Evolutionary conservation across 352 stramenopile genomes (phyloP).

Genomic region (Phytophthora sp.): DNA sequence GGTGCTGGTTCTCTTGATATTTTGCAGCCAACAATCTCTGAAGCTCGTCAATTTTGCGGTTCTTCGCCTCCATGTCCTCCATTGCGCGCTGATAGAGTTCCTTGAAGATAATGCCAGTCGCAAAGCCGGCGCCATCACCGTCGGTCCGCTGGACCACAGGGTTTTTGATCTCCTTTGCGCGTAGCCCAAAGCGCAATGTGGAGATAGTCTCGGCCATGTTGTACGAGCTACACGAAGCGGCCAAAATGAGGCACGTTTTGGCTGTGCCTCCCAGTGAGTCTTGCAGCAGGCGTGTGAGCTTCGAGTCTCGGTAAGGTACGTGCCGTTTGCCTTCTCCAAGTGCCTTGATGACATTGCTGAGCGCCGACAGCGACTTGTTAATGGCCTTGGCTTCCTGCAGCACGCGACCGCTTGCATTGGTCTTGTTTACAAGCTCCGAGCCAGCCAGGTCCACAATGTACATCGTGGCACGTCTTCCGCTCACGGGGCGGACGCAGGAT

Average conservation of each 20-base stretch:
- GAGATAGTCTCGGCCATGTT: conserved; percentile 85
- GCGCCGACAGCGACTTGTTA: conserved; percentile 84
- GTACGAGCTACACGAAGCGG: conserved; percentile 85
- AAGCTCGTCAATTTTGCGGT: conserved; percentile 71
- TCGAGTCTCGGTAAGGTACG: conserved; percentile 82
- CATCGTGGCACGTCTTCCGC: conserved; percentile 62
- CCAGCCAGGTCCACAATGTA: conserved; percentile 87
- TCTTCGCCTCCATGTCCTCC: conserved; percentile 70
- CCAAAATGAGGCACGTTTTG: conserved; percentile 97
- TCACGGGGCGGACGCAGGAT: conserved; percentile 41
- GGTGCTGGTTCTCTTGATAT: conserved; percentile 41
- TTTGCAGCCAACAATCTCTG: conserved; percentile 53
- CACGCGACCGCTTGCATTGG: conserved; percentile 73
- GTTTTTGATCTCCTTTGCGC: conserved; percentile 87
- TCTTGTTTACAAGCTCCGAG: conserved; percentile 89
- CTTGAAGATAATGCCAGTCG: conserved; percentile 52
- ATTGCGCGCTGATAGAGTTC: conserved; percentile 77
- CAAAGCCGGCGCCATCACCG: conserved; percentile 16
- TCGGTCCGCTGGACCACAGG: conserved; percentile 57
- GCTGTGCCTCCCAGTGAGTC: conserved; percentile 92
- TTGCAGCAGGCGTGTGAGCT: conserved; percentile 85
- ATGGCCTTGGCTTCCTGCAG: conserved; percentile 88
- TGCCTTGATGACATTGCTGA: conserved; percentile 89
- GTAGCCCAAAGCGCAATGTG: conserved; percentile 72
- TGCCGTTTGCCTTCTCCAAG: conserved; percentile 79